Conservation (phyloP, 2,329 filamentous ascomycete genomes). For the Arthrinium puccinioides region DNA sequence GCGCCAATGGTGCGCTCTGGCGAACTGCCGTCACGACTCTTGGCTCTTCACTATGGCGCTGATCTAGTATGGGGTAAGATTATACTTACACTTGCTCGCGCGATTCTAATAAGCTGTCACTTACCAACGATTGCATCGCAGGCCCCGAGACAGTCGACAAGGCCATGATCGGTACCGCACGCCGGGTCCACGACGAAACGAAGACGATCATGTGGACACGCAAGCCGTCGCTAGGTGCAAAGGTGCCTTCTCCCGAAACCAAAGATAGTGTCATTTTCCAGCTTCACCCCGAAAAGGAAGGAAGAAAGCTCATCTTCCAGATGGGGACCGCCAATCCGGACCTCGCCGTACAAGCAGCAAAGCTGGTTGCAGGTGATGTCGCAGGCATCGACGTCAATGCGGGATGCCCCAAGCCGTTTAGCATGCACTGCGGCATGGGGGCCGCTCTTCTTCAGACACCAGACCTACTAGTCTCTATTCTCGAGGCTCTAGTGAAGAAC, state of each 20-base stretch:
- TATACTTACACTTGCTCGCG: too few species aligned
- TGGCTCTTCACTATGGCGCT: slow-evolving; percentile 89
- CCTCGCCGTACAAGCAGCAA: slow-evolving; percentile 75
- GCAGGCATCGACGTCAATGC: slow-evolving; percentile 95
- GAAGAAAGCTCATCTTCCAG: slow-evolving; percentile 75
- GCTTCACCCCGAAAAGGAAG: slow-evolving; percentile 71
- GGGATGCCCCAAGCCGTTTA: slow-evolving; percentile 97
- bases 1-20: slow-evolving; percentile 98
- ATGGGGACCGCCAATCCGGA: slow-evolving; percentile 82
- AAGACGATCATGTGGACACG: slow-evolving; percentile 82
- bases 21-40: slow-evolving; percentile 80
- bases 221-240: slow-evolving; percentile 61
- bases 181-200: slow-evolving; percentile 68
- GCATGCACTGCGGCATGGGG: slow-evolving; percentile 89
- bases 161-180: slow-evolving; percentile 79
- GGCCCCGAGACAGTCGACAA: slow-evolving; percentile 91
- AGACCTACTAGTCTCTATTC: slow-evolving; percentile 74
- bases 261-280: slow-evolving; percentile 73
- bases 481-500: slow-evolving; percentile 73
- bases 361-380: slow-evolving; percentile 78
- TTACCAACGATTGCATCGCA: too few species aligned
- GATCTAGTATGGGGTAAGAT: slow-evolving; percentile 86
- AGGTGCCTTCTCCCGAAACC: slow-evolving; percentile 44
- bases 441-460: slow-evolving; percentile 82
- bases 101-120: too few species aligned